Conservation (phyloP, 2,329 filamentous ascomycete species). For the Pseudogymnoascus sp. region DNA sequence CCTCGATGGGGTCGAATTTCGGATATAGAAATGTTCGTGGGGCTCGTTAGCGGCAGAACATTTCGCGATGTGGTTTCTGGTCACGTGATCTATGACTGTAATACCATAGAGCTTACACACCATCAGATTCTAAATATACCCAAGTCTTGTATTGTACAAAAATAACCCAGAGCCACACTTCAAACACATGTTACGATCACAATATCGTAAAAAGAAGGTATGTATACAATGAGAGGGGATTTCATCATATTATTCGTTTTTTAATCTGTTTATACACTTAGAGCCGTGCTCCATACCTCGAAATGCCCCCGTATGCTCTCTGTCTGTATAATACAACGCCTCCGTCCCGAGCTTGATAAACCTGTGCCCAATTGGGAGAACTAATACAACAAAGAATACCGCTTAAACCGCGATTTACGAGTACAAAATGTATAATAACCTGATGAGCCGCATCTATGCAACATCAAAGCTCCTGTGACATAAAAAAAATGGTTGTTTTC, state of each 20-base stretch:
- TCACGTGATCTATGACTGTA: background rate
- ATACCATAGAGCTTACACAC: background rate
- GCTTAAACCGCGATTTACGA: conserved; percentile 29
- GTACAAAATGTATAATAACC: conserved; percentile 27
- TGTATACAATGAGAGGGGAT: conserved; percentile 44
- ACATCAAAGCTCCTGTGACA: conserved; percentile 24
- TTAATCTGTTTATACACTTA: conserved; percentile 35
- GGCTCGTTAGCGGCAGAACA: conserved; percentile 10
- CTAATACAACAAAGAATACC: conserved; percentile 29
- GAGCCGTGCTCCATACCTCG: conserved; percentile 13
- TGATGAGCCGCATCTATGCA: conserved; percentile 28
- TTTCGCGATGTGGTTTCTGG: background rate
- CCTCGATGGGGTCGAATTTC: conserved; percentile 10
- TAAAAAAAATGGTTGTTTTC: conserved; percentile 19
- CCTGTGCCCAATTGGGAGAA: conserved; percentile 17
- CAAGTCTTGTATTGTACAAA: background rate
- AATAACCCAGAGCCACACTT: background rate
- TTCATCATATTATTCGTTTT: conserved; percentile 43
- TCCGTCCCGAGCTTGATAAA: conserved; percentile 27
- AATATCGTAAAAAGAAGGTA: background rate
- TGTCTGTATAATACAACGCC: conserved; percentile 8
- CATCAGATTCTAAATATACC: background rate
- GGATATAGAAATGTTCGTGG: conserved; percentile 12
- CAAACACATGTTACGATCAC: background rate
- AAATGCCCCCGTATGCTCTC: conserved; percentile 5